Percentiles rank a stretch among this genome's conserved stretches.
phyloP scores from a whole-genome alignment of 768 basidiomycete species.

The Tulasnella sp. region DNA sequence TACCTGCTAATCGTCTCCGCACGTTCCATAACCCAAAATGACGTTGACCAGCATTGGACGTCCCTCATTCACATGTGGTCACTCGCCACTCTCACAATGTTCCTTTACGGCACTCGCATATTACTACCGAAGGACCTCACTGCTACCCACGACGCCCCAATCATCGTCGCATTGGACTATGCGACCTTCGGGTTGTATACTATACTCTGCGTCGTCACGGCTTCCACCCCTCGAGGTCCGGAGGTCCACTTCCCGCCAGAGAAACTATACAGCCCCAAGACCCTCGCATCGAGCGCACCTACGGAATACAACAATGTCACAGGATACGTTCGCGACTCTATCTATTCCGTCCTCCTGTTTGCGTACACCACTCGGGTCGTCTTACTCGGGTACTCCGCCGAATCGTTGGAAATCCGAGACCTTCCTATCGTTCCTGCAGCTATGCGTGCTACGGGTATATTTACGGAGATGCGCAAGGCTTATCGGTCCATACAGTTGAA shows the following conservation, averaged over 20 bases:
- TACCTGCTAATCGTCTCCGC: slow-evolving; percentile 45
- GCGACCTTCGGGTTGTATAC: slow-evolving; percentile 39
- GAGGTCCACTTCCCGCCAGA: slow-evolving; percentile 60
- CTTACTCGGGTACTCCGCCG: slow-evolving; percentile 62
- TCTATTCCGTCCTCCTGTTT: slow-evolving; percentile 52
- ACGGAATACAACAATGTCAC: slow-evolving; percentile 63
- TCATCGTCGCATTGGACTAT: slow-evolving; percentile 36
- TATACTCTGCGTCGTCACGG: slow-evolving; percentile 33
- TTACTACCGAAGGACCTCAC: slow-evolving; percentile 38
- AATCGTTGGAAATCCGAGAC: slow-evolving; percentile 74
- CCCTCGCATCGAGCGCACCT: slow-evolving; percentile 45
- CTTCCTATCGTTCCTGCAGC: slow-evolving; percentile 65
- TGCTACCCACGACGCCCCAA: not conserved
- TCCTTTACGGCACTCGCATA: slow-evolving; percentile 35
- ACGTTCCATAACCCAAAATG: slow-evolving; percentile 38
- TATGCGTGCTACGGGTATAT: slow-evolving; percentile 53
- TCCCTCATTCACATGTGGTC: slow-evolving; percentile 49
- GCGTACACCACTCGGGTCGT: slow-evolving; percentile 81
- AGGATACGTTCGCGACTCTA: slow-evolving; percentile 32
- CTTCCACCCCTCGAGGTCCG: slow-evolving; percentile 58
- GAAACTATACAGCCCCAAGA: slow-evolving; percentile 62
- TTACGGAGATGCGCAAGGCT: slow-evolving; percentile 45
- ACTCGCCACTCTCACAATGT: slow-evolving; percentile 39
- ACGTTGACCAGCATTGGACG: slow-evolving; percentile 30
- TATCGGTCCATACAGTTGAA: slow-evolving; percentile 34